Conservation (phyloP, 2,329 filamentous ascomycete species). For the Verticillium nonalfalfae region DNA sequence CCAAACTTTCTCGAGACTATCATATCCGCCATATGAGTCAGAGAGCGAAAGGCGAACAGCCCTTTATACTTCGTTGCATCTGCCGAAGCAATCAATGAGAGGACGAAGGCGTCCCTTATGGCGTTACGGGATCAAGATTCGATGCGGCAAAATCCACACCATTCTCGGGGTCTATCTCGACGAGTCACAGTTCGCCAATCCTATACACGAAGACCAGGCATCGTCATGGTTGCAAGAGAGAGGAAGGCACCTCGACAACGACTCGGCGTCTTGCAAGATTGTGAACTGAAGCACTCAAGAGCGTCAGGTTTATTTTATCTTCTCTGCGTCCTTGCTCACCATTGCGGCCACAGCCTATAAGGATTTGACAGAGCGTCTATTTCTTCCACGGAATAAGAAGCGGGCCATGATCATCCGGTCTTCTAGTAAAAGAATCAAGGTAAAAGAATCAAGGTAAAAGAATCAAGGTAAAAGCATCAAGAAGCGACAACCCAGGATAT, state of each 20-base stretch:
- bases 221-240: neutral
- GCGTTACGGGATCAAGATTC: neutral
- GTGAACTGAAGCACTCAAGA: slow-evolving; percentile 5
- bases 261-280: neutral
- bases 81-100: neutral
- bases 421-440: neutral
- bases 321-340: slow-evolving; percentile 16
- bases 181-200: neutral
- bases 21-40: neutral
- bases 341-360: slow-evolving; percentile 15
- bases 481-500: neutral
- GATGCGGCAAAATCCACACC: neutral
- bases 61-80: neutral
- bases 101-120: neutral
- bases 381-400: neutral
- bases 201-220: neutral
- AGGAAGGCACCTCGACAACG: neutral
- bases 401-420: neutral
- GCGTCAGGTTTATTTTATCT: slow-evolving; percentile 18
- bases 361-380: slow-evolving; percentile 14
- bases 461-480: too few relatives aligned
- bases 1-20: neutral
- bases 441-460: too few relatives aligned
- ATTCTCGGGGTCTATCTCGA: neutral
- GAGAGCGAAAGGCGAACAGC: neutral